Base-by-base conservation (phyloP, 257 asterid genomes). In the Nicotiana knightiana region DNA sequence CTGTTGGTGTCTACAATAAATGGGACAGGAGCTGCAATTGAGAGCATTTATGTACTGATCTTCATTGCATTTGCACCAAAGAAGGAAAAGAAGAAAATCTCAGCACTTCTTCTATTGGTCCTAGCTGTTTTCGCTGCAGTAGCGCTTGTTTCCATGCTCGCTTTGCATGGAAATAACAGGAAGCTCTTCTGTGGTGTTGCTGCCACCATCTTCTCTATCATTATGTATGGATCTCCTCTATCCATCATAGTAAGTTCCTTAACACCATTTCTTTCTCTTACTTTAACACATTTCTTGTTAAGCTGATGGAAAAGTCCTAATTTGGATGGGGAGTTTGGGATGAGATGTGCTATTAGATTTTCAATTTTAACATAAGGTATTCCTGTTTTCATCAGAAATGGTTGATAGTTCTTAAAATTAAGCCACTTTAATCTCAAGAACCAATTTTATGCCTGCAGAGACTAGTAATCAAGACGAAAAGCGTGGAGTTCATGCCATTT, bases 401-500 rank as follows among this genome's bases (percentile, higher is more conserved):
- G 5, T 70, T 0, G 55, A 67, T 37, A 37, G 30, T 10, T 5
- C 17, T 16, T 21, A 30, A 65, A 6, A 6, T 32, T 66, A 33
- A 67, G 30, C 30, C 4, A 37, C 13, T 16, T 18, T 67, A 37
- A 37, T 11, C 79, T 71, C 2, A 26, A 73, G 62, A 1, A 48
- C 21, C n/a, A 79, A 81, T 46, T 57, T 21, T 13, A 79, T 79
- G 82, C 4, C 0, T 86, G 90, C 92, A 93, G 99, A 91, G 93
- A 80, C 26, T 92, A 88, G 97, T 95, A 85, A 90, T 90, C 89
- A 91, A 87, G 85, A 92, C 98, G 33, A 95, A 91, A 82, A 92
- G 98, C 68, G 97, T 92, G 84, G 97, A 93, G 77, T 93, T 89
- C 89, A 95, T 93, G 97, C 98, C 99, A 39, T 95, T 92, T 87